These are phyloP conservation scores for Ballota nigra DNA, from an alignment of 257 asterid genomes.

Conservation along the genomic window DNA sequence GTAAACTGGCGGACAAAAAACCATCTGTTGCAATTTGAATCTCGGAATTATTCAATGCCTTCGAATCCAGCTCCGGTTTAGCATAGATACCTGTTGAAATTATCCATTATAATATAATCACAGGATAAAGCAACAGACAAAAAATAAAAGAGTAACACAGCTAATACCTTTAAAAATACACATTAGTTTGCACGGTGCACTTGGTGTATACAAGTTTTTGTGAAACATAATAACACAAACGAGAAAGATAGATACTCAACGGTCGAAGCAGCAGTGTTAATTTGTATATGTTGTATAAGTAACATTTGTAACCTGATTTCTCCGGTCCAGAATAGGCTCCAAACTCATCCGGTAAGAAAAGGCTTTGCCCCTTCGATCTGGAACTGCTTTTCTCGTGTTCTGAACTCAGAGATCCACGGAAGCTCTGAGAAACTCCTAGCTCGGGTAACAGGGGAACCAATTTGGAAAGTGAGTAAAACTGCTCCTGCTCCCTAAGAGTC, in stretches of 20 bases:
- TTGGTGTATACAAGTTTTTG: too few relatives aligned
- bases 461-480: slow-evolving; percentile 49
- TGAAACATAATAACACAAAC: too few relatives aligned
- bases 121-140: too few relatives aligned
- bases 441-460: slow-evolving; percentile 37
- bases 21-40: slow-evolving; percentile 40
- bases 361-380: slow-evolving; percentile 33
- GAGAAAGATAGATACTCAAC: too few relatives aligned
- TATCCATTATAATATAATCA: neutral
- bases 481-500: slow-evolving; percentile 34
- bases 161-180: too few relatives aligned
- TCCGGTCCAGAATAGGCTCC: slow-evolving; percentile 25
- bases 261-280: neutral
- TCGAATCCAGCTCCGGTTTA: slow-evolving; percentile 34
- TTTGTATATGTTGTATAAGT: neutral
- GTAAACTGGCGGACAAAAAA: slow-evolving; percentile 43
- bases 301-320: slow-evolving; percentile 45
- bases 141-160: too few relatives aligned
- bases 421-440: slow-evolving; percentile 32
- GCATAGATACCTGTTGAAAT: slow-evolving; percentile 27
- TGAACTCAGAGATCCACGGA: slow-evolving; percentile 36
- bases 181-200: too few relatives aligned
- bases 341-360: slow-evolving; percentile 33
- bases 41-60: slow-evolving; percentile 41
- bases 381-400: slow-evolving; percentile 28